Base-by-base conservation (phyloP, 2,329 filamentous ascomycete genomes). In the Nothophaeocryptopus gaeumannii region DNA sequence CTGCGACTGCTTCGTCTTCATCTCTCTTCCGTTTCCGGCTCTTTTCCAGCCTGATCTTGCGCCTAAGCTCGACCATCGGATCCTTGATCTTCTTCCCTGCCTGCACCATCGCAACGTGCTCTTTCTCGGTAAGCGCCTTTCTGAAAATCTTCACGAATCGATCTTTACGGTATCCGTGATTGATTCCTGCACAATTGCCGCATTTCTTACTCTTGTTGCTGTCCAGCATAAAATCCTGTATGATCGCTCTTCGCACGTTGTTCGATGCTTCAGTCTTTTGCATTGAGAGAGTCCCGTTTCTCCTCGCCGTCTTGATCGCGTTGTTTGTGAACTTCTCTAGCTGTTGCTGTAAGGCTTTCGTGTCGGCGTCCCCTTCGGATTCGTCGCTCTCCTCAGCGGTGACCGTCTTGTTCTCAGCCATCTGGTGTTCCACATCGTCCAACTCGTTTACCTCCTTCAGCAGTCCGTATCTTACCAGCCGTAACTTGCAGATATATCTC, bases 121-220 rank as follows among this genome's bases (percentile, higher is more conserved):
- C 84, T 68, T 95, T 95, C 39, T 78, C 71, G 39, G 78, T 81
- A 49, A 96, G 73, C 2, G 86, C 77, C 65, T 88, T 93, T 66
- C 92, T 85, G 70, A 97, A 99, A 46, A 99, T 90, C 70, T 97
- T 99, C 65, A 91, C 86, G 63, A 84, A 93, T 37, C 86, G 81
- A 63, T 99, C 92, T 68, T 95, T 96, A 61, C 92, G 84, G 70
- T 89, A 97, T 2, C 78, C 77, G 9, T 90, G 91, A 11, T 87
- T 91, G 54, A 93, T 82, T 26, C 86, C 81, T 59, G 74, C 73
- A 66, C 83, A 86, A 56, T 76, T 82, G 35, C 75, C 76, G 71
- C 93, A 99, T 63, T 80, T 81, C 61, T 84, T 86, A 39, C 79
- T 77, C 60, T 79, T 81, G 40, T 80, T 81, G 47, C 96, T 85